Percentiles rank a stretch among this genome's conserved stretches.
Conservation (phyloP, 495 filamentous ascomycete species). For the Daldinia childiae region DNA sequence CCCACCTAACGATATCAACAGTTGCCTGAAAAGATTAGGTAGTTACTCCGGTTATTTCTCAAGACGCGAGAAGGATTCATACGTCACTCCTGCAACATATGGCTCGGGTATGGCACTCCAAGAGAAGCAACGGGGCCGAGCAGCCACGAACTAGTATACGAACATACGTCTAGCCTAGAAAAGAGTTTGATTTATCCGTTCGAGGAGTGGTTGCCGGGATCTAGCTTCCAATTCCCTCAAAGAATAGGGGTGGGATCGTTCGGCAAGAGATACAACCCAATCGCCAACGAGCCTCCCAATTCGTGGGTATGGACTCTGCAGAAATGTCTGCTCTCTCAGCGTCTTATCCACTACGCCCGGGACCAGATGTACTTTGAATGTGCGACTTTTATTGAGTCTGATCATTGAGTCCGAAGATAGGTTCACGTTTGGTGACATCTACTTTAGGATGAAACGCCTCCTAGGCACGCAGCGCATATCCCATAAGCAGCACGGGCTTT, state of each 20-base stretch:
- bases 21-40: constrained; percentile 25
- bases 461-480: constrained; percentile 21
- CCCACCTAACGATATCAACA: constrained; percentile 40
- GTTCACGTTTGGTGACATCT: constrained; percentile 27
- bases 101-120: constrained; percentile 9
- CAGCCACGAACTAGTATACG: constrained; percentile 16
- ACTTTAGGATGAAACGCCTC: constrained; percentile 29
- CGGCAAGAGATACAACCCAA: constrained; percentile 25
- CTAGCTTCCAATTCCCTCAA: constrained; percentile 28
- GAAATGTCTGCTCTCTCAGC: constrained; percentile 42
- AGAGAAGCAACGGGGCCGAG: constrained; percentile 21
- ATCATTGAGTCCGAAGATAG: constrained; percentile 28
- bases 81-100: constrained; percentile 17
- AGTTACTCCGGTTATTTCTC: constrained; percentile 19
- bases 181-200: constrained; percentile 20
- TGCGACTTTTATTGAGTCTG: constrained; percentile 25
- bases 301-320: constrained; percentile 45
- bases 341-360: constrained; percentile 40
- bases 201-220: constrained; percentile 31
- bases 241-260: constrained; percentile 17
- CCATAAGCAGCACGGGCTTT: constrained; percentile 15
- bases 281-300: constrained; percentile 36
- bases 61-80: constrained; percentile 20
- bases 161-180: constrained; percentile 6
- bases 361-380: constrained; percentile 47